These are phyloP conservation scores for Salmacisia buchloeana DNA, from an alignment of 1,284 basidiomycete genomes.

Conservation along the genomic window DNA sequence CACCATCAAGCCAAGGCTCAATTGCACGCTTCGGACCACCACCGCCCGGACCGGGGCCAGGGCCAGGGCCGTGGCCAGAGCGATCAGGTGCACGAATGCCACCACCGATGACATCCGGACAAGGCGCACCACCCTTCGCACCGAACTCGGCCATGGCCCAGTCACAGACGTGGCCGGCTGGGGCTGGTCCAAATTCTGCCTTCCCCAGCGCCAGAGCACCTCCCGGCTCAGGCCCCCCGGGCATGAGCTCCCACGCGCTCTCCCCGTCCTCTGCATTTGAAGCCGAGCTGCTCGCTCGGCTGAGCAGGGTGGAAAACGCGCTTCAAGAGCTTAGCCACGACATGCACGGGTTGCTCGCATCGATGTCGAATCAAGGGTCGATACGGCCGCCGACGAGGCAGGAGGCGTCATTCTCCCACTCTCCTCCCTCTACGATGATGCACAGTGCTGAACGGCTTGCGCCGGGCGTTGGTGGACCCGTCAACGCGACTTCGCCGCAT, in stretches of 20 bases:
- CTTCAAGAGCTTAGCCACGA: not conserved
- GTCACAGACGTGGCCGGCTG: not conserved
- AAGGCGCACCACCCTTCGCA: not conserved
- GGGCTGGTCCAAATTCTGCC: not conserved
- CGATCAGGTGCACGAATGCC: not conserved
- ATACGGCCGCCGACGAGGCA: not conserved
- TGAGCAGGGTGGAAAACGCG: constrained; percentile 6
- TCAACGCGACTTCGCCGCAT: not conserved
- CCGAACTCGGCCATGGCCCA: not conserved
- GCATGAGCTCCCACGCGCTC: not conserved
- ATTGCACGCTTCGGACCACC: not conserved
- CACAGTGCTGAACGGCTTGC: not conserved
- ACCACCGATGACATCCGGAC: not conserved
- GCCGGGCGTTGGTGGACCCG: not conserved
- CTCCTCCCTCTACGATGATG: not conserved
- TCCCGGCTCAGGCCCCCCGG: not conserved
- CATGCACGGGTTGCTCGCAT: not conserved
- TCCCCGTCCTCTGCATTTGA: not conserved
- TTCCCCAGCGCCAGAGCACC: not conserved
- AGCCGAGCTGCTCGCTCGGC: not conserved
- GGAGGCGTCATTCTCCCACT: not conserved
- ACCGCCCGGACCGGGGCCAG: not conserved
- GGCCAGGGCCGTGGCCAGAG: not conserved
- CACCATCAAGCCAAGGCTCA: not conserved
- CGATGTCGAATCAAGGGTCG: not conserved